phyloP scores from a whole-genome alignment of 805 yeast genomes.

The Yarrowia sp. region DNA sequence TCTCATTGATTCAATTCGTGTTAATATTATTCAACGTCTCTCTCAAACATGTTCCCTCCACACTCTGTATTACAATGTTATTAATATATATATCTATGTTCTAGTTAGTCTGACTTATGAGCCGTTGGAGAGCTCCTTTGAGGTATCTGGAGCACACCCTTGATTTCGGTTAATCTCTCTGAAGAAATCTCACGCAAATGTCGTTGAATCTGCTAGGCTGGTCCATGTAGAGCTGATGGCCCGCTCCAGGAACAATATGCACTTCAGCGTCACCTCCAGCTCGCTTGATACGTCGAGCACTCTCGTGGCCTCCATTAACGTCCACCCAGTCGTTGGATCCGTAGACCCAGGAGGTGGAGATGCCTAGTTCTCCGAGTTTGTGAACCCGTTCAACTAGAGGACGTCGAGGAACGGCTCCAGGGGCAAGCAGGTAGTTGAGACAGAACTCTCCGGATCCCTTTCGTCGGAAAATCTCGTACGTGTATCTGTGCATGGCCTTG shows the following conservation, averaged over 20 bases:
- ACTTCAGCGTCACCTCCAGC: slow-evolving; percentile 47
- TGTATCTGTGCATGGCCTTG: slow-evolving; percentile 71
- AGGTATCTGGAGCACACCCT: too few species aligned
- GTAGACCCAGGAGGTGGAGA: slow-evolving; percentile 81
- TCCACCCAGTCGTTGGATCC: slow-evolving; percentile 83
- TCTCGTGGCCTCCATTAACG: slow-evolving; percentile 52
- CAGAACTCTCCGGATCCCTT: slow-evolving; percentile 94
- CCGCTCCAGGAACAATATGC: slow-evolving; percentile 58
- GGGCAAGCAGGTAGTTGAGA: slow-evolving; percentile 79
- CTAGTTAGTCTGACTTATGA: slow-evolving; percentile 4
- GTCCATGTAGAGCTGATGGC: slow-evolving; percentile 78
- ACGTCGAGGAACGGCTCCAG: slow-evolving; percentile 87
- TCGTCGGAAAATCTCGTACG: slow-evolving; percentile 83
- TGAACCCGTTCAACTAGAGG: slow-evolving; percentile 67
- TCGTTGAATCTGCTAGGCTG: slow-evolving; percentile 61
- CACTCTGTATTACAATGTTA: too few species aligned
- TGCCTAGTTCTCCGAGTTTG: slow-evolving; percentile 52
- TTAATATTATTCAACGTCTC: background rate
- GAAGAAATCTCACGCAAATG: slow-evolving; percentile 49
- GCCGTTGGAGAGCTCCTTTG: too few species aligned
- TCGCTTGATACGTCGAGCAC: slow-evolving; percentile 46
- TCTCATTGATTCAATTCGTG: too few species aligned
- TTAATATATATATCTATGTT: slow-evolving; percentile 3
- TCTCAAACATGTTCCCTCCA: too few species aligned
- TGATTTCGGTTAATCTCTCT: too few species aligned